Conservation (phyloP, 169 alveolate species). For the Plasmodium gonderi region DNA sequence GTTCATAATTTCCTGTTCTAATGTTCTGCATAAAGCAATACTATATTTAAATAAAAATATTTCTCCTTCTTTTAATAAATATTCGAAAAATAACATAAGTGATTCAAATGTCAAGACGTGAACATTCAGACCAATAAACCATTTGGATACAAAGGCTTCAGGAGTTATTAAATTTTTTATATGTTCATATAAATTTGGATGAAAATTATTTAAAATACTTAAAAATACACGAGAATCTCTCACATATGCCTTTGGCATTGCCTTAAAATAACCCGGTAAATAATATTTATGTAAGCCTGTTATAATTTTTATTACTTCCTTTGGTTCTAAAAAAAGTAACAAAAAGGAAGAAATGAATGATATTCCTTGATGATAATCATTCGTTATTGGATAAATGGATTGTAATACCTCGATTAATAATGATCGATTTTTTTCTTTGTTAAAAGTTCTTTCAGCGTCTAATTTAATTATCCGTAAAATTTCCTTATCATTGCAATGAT, state of each 20-base stretch:
- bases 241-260: slow-evolving; percentile 83
- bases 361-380: slow-evolving; percentile 88
- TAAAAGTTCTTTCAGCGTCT: slow-evolving; percentile 86
- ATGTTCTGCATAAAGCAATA: slow-evolving; percentile 77
- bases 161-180: slow-evolving; percentile 81
- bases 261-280: slow-evolving; percentile 84
- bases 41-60: slow-evolving; percentile 81
- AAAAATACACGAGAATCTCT: slow-evolving; percentile 84
- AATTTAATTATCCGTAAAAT: slow-evolving; percentile 78
- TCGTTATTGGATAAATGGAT: slow-evolving; percentile 77
- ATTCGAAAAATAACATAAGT: slow-evolving; percentile 77
- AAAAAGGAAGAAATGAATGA: slow-evolving; percentile 84
- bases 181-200: slow-evolving; percentile 76
- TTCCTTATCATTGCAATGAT: slow-evolving; percentile 75
- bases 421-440: slow-evolving; percentile 73
- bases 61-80: slow-evolving; percentile 78
- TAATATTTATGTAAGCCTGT: slow-evolving; percentile 76
- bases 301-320: slow-evolving; percentile 78
- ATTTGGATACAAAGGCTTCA: slow-evolving; percentile 86
- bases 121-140: slow-evolving; percentile 86
- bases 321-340: slow-evolving; percentile 77
- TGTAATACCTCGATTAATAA: slow-evolving; percentile 72
- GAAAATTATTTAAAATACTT: slow-evolving; percentile 77
- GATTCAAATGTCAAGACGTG: slow-evolving; percentile 82
- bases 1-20: slow-evolving; percentile 75